phyloP scores from a whole-genome alignment of 2,329 filamentous ascomycete species.

The Lasiodiplodia hormozganensis region DNA sequence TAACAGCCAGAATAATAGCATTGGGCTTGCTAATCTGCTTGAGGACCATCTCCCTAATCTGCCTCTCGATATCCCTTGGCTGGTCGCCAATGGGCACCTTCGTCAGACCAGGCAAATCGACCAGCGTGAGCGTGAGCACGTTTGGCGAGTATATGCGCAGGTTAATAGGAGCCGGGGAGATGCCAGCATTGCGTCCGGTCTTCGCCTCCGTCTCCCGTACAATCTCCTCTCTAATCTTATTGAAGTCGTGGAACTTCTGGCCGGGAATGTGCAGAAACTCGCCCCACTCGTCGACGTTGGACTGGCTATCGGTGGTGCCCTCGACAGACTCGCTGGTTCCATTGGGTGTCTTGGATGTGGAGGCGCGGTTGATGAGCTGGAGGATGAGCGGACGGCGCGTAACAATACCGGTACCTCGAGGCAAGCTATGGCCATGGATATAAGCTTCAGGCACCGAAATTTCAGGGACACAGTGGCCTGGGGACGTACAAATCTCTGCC shows the following conservation, averaged over 20 bases:
- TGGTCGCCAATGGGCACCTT: conserved; percentile 97
- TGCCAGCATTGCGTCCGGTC: conserved; percentile 94
- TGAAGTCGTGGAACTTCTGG: conserved; percentile 97
- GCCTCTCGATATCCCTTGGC: conserved; percentile 92
- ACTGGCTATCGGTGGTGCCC: conserved; percentile 76
- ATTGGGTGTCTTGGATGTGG: conserved; percentile 69
- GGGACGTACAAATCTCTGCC: conserved; percentile 91
- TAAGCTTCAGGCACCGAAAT: conserved; percentile 26
- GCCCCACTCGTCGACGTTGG: conserved; percentile 96
- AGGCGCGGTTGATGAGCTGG: conserved; percentile 92
- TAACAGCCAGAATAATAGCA: conserved; percentile 96
- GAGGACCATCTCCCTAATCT: conserved; percentile 97
- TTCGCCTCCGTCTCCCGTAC: conserved; percentile 95
- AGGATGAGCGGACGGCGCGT: conserved; percentile 95
- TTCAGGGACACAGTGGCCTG: conserved; percentile 11
- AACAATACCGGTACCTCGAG: conserved; percentile 96
- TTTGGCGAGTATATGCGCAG: conserved; percentile 98
- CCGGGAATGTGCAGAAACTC: conserved; percentile 98
- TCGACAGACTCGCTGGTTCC: conserved; percentile 71
- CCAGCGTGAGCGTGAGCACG: conserved; percentile 93
- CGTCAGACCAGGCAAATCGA: conserved; percentile 94
- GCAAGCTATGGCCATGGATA: conserved; percentile 67
- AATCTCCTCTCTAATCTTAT: conserved; percentile 98
- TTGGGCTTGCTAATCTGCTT: conserved; percentile 99
- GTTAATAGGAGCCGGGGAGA: conserved; percentile 96